A percentile compares a stretch with the other conserved stretches of the same genome.
Evolutionary conservation across 768 basidiomycete species (phyloP).

Genomic region (Mycena olivaceomarginata): DNA sequence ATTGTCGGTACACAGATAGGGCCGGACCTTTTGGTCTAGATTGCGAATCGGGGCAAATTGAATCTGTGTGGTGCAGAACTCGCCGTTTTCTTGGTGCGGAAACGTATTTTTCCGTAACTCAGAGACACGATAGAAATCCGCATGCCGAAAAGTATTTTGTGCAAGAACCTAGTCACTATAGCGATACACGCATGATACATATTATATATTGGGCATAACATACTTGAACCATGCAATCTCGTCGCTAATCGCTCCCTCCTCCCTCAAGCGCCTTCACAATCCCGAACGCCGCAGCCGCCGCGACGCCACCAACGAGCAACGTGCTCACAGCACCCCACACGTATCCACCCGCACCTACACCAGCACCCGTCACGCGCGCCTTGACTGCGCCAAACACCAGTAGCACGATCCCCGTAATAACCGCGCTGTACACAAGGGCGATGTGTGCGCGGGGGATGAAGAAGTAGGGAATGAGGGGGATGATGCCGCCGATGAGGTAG

Average conservation of each 20-base stretch:
- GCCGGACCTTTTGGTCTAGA: conserved; percentile 1
- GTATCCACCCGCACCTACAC: conserved; percentile 79
- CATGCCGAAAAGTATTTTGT: not conserved
- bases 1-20: not conserved
- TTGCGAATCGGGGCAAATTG: not conserved
- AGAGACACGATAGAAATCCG: not conserved
- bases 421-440: conserved; percentile 82
- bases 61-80: not conserved
- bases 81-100: too few relatives aligned
- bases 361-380: conserved; percentile 91
- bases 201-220: conserved; percentile 11
- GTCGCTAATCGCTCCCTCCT: conserved; percentile 34
- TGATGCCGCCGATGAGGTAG: conserved; percentile 94
- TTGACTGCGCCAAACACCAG: conserved; percentile 95
- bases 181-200: conserved; percentile 10
- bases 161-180: not conserved
- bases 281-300: conserved; percentile 81
- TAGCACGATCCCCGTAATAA: conserved; percentile 90
- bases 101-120: too few relatives aligned
- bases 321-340: conserved; percentile 93
- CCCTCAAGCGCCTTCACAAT: conserved; percentile 71
- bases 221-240: not conserved
- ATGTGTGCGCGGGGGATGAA: conserved; percentile 84
- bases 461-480: conserved; percentile 96
- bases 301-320: conserved; percentile 91